Base-by-base conservation (phyloP, 169 alveolate genomes). In the Eimeria mitis region DNA sequence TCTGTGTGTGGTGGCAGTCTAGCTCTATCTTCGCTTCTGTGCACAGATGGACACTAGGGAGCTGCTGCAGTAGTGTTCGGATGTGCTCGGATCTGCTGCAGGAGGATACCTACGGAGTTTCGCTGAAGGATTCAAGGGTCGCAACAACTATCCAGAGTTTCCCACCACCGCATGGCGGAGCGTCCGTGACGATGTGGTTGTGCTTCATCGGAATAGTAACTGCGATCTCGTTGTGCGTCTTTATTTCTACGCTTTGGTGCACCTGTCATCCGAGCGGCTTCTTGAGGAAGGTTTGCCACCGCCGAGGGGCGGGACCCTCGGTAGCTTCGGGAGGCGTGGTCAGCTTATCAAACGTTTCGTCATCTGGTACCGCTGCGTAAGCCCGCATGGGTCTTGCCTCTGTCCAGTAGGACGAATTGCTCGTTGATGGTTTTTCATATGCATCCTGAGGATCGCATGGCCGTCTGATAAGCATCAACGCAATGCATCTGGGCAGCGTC, bases 141-240 rank as follows among this genome's bases (percentile, higher is more conserved):
- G 81, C 49, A 19, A 25, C 59, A 42, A 42, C 70, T 61, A 25
- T 63, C 40, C 47, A 40, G 14, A 25, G 21, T 3, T 23, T 37
- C n/a, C 79, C 52, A 7, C 79, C 59, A 37, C 75, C 59, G 5
- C 63, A 56, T 23, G 61, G 92, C 49, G 79, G 79, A n/a, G 68
- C 70, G n/a, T 85, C 70, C 79, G 79, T 85, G 76, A 63, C 92
- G 37, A 61, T 85, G 92, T 85, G 92, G 92, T 40, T 85, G 79
- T 85, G 92, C 81, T 56, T 85, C 81, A 56, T 85, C 65, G 76
- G 92, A 14, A 42, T 85, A 63, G 61, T 85, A 23, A 63, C 79
- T 21, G 92, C 92, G 14, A 25, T 85, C 19, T 56, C 81, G 16
- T 37, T 85, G 13, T 63, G 76, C 19, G 79, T 85, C 71, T 85